A percentile compares a stretch with the other conserved stretches of the same genome.
These are phyloP conservation scores for Saturnispora sekii DNA, from an alignment of 805 yeast genomes.

Conservation along the genomic window DNA sequence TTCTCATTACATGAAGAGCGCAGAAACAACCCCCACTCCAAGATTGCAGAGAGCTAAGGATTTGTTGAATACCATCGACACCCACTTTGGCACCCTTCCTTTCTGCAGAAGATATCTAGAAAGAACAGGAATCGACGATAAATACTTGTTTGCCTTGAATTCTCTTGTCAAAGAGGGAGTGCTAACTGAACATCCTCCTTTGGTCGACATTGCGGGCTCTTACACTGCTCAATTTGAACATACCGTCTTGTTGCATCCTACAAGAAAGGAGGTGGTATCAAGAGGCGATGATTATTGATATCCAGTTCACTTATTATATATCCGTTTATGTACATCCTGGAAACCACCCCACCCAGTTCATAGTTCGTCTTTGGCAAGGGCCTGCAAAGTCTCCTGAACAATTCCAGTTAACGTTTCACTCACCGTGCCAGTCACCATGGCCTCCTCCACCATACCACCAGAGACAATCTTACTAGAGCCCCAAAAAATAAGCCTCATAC, in stretches of 20 bases:
- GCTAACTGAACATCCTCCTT: slow-evolving; percentile 92
- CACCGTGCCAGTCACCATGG: background rate
- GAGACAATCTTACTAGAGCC: background rate
- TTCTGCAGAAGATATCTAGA: slow-evolving; percentile 95
- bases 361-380: slow-evolving; percentile 10
- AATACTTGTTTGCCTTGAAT: slow-evolving; percentile 79
- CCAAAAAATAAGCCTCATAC: slow-evolving; percentile 9
- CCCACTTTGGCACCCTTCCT: slow-evolving; percentile 87
- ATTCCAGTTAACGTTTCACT: background rate
- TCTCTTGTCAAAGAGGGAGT: slow-evolving; percentile 76
- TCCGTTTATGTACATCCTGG: background rate
- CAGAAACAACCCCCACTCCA: slow-evolving; percentile 40
- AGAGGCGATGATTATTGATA: slow-evolving; percentile 86
- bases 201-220: slow-evolving; percentile 71
- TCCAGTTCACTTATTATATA: background rate
- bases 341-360: background rate
- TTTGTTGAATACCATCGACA: slow-evolving; percentile 59
- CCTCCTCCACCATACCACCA: background rate
- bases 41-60: slow-evolving; percentile 59
- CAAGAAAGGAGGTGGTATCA: slow-evolving; percentile 87
- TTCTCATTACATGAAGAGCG: slow-evolving; percentile 79
- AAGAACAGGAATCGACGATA: slow-evolving; percentile 73
- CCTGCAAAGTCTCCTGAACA: background rate
- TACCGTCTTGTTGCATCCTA: slow-evolving; percentile 83
- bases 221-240: slow-evolving; percentile 97